Evolutionary conservation across 108 stramenopile species (phyloP), one percentile per base, ranked within the genome.

Genomic region (Cyclotella choctawhatcheeana): DNA sequence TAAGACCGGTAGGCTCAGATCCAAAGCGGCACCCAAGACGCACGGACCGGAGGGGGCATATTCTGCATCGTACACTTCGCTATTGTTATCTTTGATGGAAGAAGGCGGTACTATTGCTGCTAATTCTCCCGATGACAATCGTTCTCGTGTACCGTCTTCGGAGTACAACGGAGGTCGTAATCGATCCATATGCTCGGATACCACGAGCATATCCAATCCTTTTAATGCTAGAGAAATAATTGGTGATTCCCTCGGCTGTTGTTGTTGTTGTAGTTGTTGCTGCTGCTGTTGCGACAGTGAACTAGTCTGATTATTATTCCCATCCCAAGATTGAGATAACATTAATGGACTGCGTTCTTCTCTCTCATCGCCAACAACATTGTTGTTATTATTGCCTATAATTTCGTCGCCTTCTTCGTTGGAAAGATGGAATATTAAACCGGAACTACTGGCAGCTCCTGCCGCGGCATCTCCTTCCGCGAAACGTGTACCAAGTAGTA

Each of bases 1-100:
- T 37, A 95, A 71, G 20, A 92, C 88, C 1, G 94, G 94, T 74
- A 95, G 88, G 47, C 80, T 85, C 55, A 95, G 54, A 69, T 95
- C 94, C 53, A 95, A 44, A 24, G 85, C 91, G 12, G 94, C 94
- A 14, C 94, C 91, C 34, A 89, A 71, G 4, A 95, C 94, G 3
- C 82, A 77, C 20, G 94, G 91, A 44, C 90, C 94, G 2, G 91
- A 92, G 21, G 94, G 94, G 32, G 94, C 94, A 67, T 95, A 95
- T 8, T 84, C 81, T 2, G 86, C 88, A 69, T 84, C 73, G 32
- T 81, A 81, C n/a, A 77, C 40, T 74, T 82, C 81, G 32, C 34
- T 76, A 8, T 64, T 40, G 7, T n/a, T n/a, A n/a, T n/a, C n/a
- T n/a, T n/a, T n/a, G n/a, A n/a, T n/a, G n/a, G n/a, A n/a, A n/a